Conservation (phyloP, 2,329 filamentous ascomycete genomes). For the Cladosporium sp. region DNA sequence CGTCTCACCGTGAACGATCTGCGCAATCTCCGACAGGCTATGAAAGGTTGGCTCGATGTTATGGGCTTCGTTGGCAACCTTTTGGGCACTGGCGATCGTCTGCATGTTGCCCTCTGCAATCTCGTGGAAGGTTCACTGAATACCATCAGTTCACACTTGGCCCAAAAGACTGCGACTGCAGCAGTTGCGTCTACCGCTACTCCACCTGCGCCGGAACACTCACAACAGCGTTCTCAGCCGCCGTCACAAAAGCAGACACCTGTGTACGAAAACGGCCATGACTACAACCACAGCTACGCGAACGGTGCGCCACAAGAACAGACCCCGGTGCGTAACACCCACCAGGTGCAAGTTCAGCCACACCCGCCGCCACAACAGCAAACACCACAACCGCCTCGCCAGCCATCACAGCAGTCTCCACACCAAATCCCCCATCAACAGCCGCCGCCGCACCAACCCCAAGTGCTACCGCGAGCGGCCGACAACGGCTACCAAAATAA, state of each 20-base stretch:
- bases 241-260: constrained; percentile 7
- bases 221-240: constrained; percentile 1
- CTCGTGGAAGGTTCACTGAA: constrained; percentile 52
- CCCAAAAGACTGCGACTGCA: constrained; percentile 41
- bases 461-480: constrained; percentile 12
- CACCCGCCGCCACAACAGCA: constrained; percentile 14
- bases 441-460: constrained; percentile 20
- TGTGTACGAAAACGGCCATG: background rate
- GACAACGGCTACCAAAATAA: constrained; percentile 4
- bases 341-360: constrained; percentile 3
- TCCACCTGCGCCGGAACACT: constrained; percentile 1
- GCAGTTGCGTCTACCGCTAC: constrained; percentile 41
- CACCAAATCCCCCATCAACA: constrained; percentile 5
- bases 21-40: constrained; percentile 62
- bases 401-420: background rate
- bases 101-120: constrained; percentile 50
- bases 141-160: constrained; percentile 48
- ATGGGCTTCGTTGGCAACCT: constrained; percentile 66
- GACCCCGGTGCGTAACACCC: background rate
- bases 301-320: constrained; percentile 2
- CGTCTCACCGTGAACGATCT: constrained; percentile 61
- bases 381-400: constrained; percentile 13
- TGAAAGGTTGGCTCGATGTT: constrained; percentile 68
- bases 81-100: constrained; percentile 57
- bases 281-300: background rate